phyloP scores from a whole-genome alignment of 495 filamentous ascomycete genomes.

The Daldinia concentrica region DNA sequence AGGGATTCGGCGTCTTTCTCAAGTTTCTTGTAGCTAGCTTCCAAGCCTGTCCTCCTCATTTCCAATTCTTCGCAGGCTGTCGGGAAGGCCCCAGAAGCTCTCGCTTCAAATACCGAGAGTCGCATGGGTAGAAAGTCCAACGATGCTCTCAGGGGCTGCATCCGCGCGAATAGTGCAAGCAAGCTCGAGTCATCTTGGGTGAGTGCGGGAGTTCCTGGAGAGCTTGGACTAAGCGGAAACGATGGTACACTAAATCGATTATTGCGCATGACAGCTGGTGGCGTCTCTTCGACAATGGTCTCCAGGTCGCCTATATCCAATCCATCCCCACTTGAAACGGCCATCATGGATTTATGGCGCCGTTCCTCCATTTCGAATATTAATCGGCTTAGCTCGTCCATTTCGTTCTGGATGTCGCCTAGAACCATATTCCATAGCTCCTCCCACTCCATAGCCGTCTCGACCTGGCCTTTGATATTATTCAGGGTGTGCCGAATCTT shows the following conservation, averaged over 20 bases:
- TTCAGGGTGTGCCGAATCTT: conserved; percentile 78
- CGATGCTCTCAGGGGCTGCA: conserved; percentile 92
- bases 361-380: conserved; percentile 98
- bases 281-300: conserved; percentile 91
- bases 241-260: conserved; percentile 75
- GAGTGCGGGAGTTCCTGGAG: conserved; percentile 65
- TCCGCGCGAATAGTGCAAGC: conserved; percentile 87
- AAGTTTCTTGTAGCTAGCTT: conserved; percentile 81
- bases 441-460: conserved; percentile 98
- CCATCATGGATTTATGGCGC: conserved; percentile 75
- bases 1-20: conserved; percentile 88
- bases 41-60: conserved; percentile 71
- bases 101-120: conserved; percentile 79
- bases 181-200: conserved; percentile 82
- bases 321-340: conserved; percentile 64
- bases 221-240: conserved; percentile 64
- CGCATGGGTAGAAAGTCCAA: conserved; percentile 98
- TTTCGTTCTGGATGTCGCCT: conserved; percentile 90
- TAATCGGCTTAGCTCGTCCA: conserved; percentile 80
- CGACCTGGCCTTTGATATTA: conserved; percentile 86
- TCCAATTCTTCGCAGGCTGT: conserved; percentile 91
- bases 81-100: conserved; percentile 80
- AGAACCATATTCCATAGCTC: conserved; percentile 94
- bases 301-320: conserved; percentile 91
- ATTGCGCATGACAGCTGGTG: conserved; percentile 62